Evolutionary conservation across 805 yeast species (phyloP).

Genomic region (Wickerhamiella alocasiicola): DNA sequence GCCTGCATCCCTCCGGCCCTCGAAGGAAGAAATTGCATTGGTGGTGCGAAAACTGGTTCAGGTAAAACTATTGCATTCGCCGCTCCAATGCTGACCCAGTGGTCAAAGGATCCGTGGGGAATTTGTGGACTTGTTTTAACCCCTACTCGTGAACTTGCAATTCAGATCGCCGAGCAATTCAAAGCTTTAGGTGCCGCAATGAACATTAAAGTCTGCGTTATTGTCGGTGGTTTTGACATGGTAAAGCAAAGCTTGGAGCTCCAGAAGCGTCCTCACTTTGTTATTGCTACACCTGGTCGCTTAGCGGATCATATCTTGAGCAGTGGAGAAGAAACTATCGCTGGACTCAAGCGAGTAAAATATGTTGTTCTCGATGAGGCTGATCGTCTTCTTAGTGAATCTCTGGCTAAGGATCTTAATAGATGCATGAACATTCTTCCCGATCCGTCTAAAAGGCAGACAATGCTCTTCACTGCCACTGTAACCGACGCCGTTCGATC

Average conservation of each 20-base stretch:
- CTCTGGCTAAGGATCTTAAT: constrained; percentile 68
- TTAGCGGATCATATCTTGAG: constrained; percentile 80
- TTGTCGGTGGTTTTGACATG: constrained; percentile 94
- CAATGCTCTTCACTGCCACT: constrained; percentile 87
- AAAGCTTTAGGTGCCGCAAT: constrained; percentile 81
- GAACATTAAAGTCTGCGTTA: constrained; percentile 69
- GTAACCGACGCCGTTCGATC: constrained; percentile 84
- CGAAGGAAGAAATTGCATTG: constrained; percentile 81
- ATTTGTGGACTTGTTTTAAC: constrained; percentile 81
- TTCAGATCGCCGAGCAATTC: constrained; percentile 95
- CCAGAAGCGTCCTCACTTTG: constrained; percentile 79
- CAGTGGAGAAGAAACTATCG: constrained; percentile 78
- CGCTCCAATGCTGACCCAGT: constrained; percentile 86
- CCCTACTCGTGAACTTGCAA: constrained; percentile 81
- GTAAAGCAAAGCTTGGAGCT: constrained; percentile 75
- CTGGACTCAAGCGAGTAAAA: constrained; percentile 65
- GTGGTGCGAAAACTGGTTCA: constrained; percentile 96
- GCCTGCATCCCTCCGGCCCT: constrained; percentile 83
- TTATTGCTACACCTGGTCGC: constrained; percentile 95
- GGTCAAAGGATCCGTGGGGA: constrained; percentile 94
- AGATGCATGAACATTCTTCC: constrained; percentile 67
- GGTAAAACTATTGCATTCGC: constrained; percentile 98
- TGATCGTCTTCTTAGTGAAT: constrained; percentile 72
- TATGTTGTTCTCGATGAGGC: constrained; percentile 92
- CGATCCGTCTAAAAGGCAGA: constrained; percentile 60